A percentile compares a stretch with the other conserved stretches of the same genome.
phyloP scores from a whole-genome alignment of 129 eudicot species.

The Mikania micrantha region DNA sequence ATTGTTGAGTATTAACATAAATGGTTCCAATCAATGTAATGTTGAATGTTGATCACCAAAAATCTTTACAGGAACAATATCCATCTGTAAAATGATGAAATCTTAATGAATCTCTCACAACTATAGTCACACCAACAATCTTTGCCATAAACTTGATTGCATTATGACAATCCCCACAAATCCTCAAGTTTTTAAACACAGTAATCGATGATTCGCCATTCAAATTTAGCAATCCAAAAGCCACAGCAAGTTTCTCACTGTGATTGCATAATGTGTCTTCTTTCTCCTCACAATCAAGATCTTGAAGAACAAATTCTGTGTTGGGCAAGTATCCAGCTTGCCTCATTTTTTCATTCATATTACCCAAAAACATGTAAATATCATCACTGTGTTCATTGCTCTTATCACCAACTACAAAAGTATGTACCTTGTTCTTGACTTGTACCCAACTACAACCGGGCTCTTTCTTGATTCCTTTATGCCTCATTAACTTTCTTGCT shows the following conservation, averaged over 20 bases:
- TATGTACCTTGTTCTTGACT: slow-evolving; percentile 57
- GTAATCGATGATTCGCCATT: slow-evolving; percentile 57
- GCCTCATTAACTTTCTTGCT: slow-evolving; percentile 53
- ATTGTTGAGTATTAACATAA: slow-evolving; percentile 44
- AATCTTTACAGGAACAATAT: slow-evolving; percentile 72
- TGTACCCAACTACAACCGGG: slow-evolving; percentile 91
- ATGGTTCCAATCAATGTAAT: slow-evolving; percentile 9
- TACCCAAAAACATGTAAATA: slow-evolving; percentile 47
- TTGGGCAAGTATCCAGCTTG: slow-evolving; percentile 65
- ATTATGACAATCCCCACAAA: slow-evolving; percentile 86
- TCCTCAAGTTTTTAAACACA: slow-evolving; percentile 82
- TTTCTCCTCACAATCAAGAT: slow-evolving; percentile 75
- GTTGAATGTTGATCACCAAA: slow-evolving; percentile 50
- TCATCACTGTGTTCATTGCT: slow-evolving; percentile 42
- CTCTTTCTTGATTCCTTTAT: slow-evolving; percentile 65
- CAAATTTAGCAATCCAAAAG: slow-evolving; percentile 71
- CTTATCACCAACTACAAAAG: slow-evolving; percentile 68
- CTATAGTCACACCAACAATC: slow-evolving; percentile 50
- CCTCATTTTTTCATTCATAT: slow-evolving; percentile 55
- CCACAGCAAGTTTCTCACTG: slow-evolving; percentile 88
- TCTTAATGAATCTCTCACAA: slow-evolving; percentile 84
- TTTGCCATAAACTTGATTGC: slow-evolving; percentile 75
- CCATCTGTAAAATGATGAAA: slow-evolving; percentile 88
- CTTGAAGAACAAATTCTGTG: slow-evolving; percentile 79
- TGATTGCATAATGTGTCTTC: slow-evolving; percentile 79